Evolutionary conservation across 2,329 filamentous ascomycete species (phyloP).

Genomic region (Claviceps capensis): DNA sequence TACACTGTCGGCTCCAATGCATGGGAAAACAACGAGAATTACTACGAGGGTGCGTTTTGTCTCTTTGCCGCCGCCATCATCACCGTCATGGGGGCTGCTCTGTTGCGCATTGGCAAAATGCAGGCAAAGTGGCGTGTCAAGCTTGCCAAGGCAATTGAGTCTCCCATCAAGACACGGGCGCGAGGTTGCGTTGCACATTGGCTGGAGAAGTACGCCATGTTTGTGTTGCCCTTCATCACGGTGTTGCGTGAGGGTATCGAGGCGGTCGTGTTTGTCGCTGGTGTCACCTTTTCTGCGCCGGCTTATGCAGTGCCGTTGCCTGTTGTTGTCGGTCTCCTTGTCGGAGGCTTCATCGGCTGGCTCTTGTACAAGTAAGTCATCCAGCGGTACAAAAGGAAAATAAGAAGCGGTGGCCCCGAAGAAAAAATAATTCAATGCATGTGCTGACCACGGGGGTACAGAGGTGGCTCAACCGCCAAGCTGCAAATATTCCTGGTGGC

Average conservation of each 20-base stretch:
- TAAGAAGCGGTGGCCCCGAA: too few species aligned
- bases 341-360: slow-evolving; percentile 55
- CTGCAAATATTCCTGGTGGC: slow-evolving; percentile 65
- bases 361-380: slow-evolving; percentile 61
- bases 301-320: slow-evolving; percentile 66
- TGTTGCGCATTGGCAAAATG: slow-evolving; percentile 70
- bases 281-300: slow-evolving; percentile 64
- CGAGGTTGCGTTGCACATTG: slow-evolving; percentile 43
- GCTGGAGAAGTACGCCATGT: slow-evolving; percentile 73
- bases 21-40: slow-evolving; percentile 56
- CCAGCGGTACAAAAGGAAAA: neutral
- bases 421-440: neutral
- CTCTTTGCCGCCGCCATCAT: slow-evolving; percentile 69
- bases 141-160: slow-evolving; percentile 55
- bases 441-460: slow-evolving; percentile 6
- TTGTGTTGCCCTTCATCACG: slow-evolving; percentile 73
- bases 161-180: slow-evolving; percentile 30
- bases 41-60: slow-evolving; percentile 71
- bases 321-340: slow-evolving; percentile 56
- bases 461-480: slow-evolving; percentile 28
- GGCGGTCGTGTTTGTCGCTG: slow-evolving; percentile 74
- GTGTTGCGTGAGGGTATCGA: slow-evolving; percentile 80
- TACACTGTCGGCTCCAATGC: slow-evolving; percentile 52
- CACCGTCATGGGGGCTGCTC: slow-evolving; percentile 63
- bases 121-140: slow-evolving; percentile 82